These are phyloP conservation scores for Puccinia sorghi DNA, from an alignment of 1,284 basidiomycete genomes.

Conservation along the genomic window DNA sequence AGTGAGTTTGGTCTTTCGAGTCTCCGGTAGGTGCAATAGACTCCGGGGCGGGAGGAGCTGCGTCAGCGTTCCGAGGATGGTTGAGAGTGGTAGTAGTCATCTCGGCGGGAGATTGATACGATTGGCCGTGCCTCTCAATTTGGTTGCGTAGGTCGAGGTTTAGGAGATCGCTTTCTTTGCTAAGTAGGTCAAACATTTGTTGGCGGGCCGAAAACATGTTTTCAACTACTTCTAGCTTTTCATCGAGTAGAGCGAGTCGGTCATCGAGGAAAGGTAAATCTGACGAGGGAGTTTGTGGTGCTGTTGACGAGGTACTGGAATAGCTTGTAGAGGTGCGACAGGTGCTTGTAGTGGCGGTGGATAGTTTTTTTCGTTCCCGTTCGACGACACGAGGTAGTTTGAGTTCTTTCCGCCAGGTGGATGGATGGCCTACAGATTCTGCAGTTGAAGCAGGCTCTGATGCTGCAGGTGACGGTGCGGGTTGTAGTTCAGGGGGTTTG, in stretches of 20 bases:
- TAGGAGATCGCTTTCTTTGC: conserved; percentile 10
- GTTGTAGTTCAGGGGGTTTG: neutral
- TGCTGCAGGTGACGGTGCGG: neutral
- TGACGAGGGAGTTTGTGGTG: conserved; percentile 6
- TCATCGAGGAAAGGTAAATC: conserved; percentile 21
- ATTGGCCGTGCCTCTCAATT: conserved; percentile 9
- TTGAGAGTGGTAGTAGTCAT: neutral
- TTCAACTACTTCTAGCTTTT: conserved; percentile 32
- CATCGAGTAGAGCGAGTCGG: conserved; percentile 21
- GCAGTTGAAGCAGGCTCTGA: neutral
- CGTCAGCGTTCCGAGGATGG: neutral
- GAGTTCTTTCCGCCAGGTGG: conserved; percentile 36
- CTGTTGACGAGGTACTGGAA: conserved; percentile 9
- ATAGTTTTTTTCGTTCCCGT: conserved; percentile 38
- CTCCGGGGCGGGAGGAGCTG: neutral
- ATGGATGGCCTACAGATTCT: neutral
- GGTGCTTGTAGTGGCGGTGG: conserved; percentile 33
- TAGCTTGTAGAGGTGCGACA: conserved; percentile 7
- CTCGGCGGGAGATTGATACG: neutral
- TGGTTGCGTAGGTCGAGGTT: conserved; percentile 30
- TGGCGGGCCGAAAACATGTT: conserved; percentile 34
- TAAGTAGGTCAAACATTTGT: conserved; percentile 23
- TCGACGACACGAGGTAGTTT: conserved; percentile 20
- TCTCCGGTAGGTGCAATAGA: neutral
- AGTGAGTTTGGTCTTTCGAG: neutral